Evolutionary conservation across 2,329 filamentous ascomycete species (phyloP).

Genomic region (Paecilomyces dactylethromorphus): DNA sequence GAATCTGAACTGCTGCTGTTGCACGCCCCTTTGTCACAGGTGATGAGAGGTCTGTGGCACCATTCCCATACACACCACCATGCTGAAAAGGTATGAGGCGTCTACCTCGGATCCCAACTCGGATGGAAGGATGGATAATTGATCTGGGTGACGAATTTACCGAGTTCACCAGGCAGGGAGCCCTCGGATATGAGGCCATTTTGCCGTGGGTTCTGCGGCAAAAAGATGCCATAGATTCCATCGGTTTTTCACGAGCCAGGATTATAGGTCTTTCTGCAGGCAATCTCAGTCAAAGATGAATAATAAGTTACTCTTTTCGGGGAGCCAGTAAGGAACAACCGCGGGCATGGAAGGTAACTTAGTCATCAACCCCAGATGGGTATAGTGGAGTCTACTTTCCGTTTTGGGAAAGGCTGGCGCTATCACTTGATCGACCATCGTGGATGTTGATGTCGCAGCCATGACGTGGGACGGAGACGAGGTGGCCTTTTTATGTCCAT

Average conservation of each 20-base stretch:
- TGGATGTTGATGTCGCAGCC: background rate
- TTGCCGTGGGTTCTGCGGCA: background rate
- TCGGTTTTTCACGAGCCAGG: background rate
- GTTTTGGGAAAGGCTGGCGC: background rate
- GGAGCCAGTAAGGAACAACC: background rate
- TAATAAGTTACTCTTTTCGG: background rate
- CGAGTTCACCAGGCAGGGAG: background rate
- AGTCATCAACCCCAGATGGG: background rate
- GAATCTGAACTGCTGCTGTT: background rate
- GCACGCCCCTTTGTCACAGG: too few species aligned
- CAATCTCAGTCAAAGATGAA: too few species aligned
- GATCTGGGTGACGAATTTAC: background rate
- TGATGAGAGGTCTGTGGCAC: too few species aligned
- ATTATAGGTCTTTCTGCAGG: background rate
- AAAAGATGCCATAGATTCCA: background rate
- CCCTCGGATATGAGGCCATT: background rate
- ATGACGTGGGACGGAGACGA: background rate
- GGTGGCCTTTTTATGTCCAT: too few species aligned
- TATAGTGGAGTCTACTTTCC: background rate
- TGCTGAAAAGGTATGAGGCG: too few species aligned
- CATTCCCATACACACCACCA: too few species aligned
- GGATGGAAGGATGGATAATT: background rate
- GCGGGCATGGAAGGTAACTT: background rate
- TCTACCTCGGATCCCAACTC: background rate
- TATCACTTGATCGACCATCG: too few species aligned